Evolutionary conservation across 2,329 filamentous ascomycete genomes (phyloP), one percentile per base, ranked within the genome.

Genomic region (Rutstroemia sp.): DNA sequence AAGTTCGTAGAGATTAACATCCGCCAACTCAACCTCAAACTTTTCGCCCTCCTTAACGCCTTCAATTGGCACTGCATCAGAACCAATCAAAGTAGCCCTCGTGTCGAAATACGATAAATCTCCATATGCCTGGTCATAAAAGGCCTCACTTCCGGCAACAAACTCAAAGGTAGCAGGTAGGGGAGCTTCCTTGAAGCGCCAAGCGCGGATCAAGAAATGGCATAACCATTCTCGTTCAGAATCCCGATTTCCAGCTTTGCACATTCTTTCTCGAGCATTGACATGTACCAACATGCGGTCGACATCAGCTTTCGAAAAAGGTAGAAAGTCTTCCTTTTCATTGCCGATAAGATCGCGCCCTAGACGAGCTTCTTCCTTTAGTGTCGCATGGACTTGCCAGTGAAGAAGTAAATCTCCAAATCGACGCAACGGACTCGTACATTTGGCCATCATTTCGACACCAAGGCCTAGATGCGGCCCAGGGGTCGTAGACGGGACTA

Each of bases 381-480:
- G 70, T 9, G 80, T 77, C 2, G 78, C 78, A 64, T 85, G 78
- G 59, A 87, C 80, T 68, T 87, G 83, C 81, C 82, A 87, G 70
- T 87, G 83, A 1, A 80, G 76, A 34, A 87, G 67, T 48, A 87
- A 71, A 68, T 88, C 84, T 5, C 74, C 70, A 69, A 78, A 87
- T 45, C 84, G 78, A 37, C 84, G 81, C n/a, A 88, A 74, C 17
- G 84, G 84, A 50, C 80, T 84, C 7, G 84, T 87, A 41, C 78
- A 78, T 62, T 84, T 86, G 57, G 79, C 73, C 68, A 87, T 86
- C 71, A 80, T 78, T 54, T 81, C 75, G 1, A 79, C 66, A 17
- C 83, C 84, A 57, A 86, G 74, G 46, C 78, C 73, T 58, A 80
- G 76, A 68, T 85, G 78, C 5, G 78, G 78, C 8, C 75, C 78